Base-by-base conservation (phyloP, 768 basidiomycete species). In the Tulasnella sp. region DNA sequence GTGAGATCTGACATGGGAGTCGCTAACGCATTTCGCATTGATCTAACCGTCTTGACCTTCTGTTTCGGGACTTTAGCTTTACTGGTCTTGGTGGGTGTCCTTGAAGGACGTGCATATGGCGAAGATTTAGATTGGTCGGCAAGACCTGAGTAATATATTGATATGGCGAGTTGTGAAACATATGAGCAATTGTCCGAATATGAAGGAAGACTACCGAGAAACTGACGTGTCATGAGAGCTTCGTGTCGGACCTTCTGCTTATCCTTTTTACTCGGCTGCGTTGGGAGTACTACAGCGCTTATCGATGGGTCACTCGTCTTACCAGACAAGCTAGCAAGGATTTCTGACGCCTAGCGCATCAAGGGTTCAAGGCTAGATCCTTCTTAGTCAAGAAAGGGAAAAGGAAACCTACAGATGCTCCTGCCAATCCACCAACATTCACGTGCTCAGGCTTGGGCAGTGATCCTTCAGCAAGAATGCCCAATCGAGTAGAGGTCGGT, bases 61-160 rank as follows among this genome's bases (percentile, higher is more conserved):
- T 44, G 38, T 13, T 61, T 61, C 11, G 51, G 51, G 19, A 43
- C 47, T 17, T 24, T 56, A 10, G 17, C 9, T 50, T n/a, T 23
- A 9, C 55, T 30, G 32, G 23, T 50, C 30, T 15, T 17, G 11
- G 61, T 42, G 0, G 52, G 66, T 19, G 56, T 70, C 60, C 79
- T 75, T 51, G 58, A 75, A 61, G 23, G 69, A 71, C 42, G 72
- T 68, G n/a, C 65, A 26, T 9, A 67, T 50, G 19, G 43, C 23
- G n/a, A 65, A 56, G 45, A 77, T 82, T 51, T 78, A 81, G 67
- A 81, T 86, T 65, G 81, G 81, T 67, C 86, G 88, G 67, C 84
- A 66, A 29, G 87, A 80, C 23, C 86, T 88, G 87, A n/a, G n/a
- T n/a, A 19, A 81, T 83, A 70, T 83, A 88, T 0, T 87, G 88